Evolutionary conservation across 2,329 filamentous ascomycete species (phyloP).

Genomic region (Aureobasidium uvarum): DNA sequence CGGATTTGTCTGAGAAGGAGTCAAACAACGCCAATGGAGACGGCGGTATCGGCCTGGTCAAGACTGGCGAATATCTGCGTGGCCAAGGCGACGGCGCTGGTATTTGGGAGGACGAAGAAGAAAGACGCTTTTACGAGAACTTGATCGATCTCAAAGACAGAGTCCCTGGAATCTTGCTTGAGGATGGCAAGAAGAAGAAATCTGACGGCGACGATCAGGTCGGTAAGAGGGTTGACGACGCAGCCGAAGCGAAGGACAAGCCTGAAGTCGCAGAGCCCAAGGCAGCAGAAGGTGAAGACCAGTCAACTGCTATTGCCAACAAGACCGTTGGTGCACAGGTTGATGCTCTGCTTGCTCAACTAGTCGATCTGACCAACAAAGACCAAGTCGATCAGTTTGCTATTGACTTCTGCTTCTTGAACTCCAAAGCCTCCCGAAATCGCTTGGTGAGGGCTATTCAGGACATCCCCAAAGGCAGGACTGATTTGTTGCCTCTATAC

Average conservation of each 20-base stretch:
- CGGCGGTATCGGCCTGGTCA: constrained; percentile 86
- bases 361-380: constrained; percentile 90
- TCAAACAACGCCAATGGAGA: constrained; percentile 63
- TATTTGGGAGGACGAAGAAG: constrained; percentile 98
- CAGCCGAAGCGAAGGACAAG: constrained; percentile 46
- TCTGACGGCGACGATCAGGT: constrained; percentile 74
- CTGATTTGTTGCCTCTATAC: constrained; percentile 86
- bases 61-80: constrained; percentile 87
- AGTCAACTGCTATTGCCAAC: constrained; percentile 92
- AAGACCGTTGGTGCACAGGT: constrained; percentile 98
- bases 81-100: constrained; percentile 87
- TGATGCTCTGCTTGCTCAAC: constrained; percentile 77
- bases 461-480: constrained; percentile 90
- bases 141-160: constrained; percentile 92
- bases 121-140: constrained; percentile 97
- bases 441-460: constrained; percentile 88
- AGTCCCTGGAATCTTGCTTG: constrained; percentile 87
- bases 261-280: constrained; percentile 49
- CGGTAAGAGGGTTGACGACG: constrained; percentile 62
- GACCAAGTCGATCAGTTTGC: constrained; percentile 89
- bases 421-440: constrained; percentile 96
- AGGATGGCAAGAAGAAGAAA: constrained; percentile 95
- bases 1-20: constrained; percentile 82
- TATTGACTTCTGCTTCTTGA: constrained; percentile 96
- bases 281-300: constrained; percentile 65